Base-by-base conservation (phyloP, 352 stramenopile species). In the Globisporangium middletonii region DNA sequence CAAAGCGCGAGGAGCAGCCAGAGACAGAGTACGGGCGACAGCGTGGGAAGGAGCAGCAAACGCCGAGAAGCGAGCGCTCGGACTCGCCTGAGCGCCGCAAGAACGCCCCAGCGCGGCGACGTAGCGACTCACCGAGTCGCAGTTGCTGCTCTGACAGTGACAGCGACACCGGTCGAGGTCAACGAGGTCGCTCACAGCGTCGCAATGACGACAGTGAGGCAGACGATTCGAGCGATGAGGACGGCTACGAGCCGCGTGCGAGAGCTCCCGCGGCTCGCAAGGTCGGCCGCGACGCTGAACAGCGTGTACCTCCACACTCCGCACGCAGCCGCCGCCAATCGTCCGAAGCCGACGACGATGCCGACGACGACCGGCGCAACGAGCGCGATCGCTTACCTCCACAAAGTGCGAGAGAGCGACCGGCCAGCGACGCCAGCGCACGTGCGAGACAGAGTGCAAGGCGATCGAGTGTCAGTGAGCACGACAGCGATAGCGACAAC, bases 1-100 rank as follows among this genome's bases (percentile, higher is more conserved):
- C 8, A 52, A 75, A 53, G 50, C 63, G 49, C 46, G 55, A 59
- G 30, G 57, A 53, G 35, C 37, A 60, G 53, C 48, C 53, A 13
- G 15, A 57, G 56, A 42, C 45, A 59, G 57, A 30, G 26, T 53
- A 55, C 38, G 51, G 27, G 35, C 65, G 27, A 50, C 49, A 28
- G 48, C 63, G 11, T n/a, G 55, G 1, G 53, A 60, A 62, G 28
- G 52, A 27, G 43, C 26, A 27, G 6, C 37, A 68, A 13, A 18
- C 41, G 41, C 41, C 13, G 41, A 44, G 41, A 47, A 53, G 19
- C 23, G 37, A 11, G 26, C 37, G 7, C 7, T 38, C 7, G 2
- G 15, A 61, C 50, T 59, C n/a, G 50, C 60, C 42, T 19, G 67
- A 23, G 30, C 47, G 9, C 38, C 58, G 8, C 49, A 55, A 45